Base-by-base conservation (phyloP, 139 green algal genomes). In the Axilococcus clingmanii region DNA sequence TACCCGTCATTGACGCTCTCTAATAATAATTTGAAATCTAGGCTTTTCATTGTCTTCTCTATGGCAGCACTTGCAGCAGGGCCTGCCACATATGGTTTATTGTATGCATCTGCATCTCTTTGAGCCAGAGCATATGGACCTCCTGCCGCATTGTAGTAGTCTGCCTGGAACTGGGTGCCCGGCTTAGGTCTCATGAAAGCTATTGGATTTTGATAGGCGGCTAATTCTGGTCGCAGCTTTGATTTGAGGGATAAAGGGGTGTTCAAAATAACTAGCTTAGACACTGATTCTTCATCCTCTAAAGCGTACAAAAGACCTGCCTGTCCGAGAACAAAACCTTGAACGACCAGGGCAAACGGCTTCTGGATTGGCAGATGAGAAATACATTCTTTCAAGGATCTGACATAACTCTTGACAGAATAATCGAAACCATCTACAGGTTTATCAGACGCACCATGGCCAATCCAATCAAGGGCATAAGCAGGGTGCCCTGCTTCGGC, bases 271-370 rank as follows among this genome's bases (percentile, higher is more conserved):
- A 87, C 49, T 31, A 91, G 47, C 17, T 79, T 74, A 2, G 60
- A 61, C 0, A 89, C 33, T 28, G 50, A 40, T 2, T 74, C 68
- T 14, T 66, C 49, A 48, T 88, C 51, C 25, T 75, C 35, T 17
- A 69, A 46, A 1, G 82, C 82, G 31, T 69, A 89, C 41, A 83
- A 58, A 58, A 89, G 45, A 8, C 45, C 82, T 45, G 82, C 85
- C 64, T 91, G 80, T 0, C 70, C 61, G 11, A 87, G 54, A 5
- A 91, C 52, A 52, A 62, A 91, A 24, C 82, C 82, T 57, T 89
- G 68, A 22, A 55, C 19, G 17, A 55, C 28, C n/a, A 47, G 31
- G 2, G 57, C 72, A 48, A 82, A 69, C 16, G 69, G 69, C 44
- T 68, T 60, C 38, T 72, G 59, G 44, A 79, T 65, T 35, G 53